Conservation (phyloP, 495 filamentous ascomycete species). For the Annulohypoxylon moriforme region DNA sequence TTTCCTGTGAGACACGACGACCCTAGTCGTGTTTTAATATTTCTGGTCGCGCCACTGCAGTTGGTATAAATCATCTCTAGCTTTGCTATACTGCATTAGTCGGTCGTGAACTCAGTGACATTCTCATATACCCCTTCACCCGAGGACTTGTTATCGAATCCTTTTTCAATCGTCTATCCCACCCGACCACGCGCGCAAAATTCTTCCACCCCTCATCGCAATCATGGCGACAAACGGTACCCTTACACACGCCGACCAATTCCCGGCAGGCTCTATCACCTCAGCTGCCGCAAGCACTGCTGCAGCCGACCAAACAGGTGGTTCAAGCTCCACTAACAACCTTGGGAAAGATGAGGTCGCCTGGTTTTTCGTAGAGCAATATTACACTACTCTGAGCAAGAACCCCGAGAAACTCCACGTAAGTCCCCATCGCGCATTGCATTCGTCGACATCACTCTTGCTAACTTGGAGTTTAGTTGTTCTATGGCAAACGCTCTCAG, state of each 20-base stretch:
- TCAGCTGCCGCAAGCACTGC: conserved; percentile 33
- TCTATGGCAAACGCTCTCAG: conserved; percentile 85
- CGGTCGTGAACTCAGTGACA: conserved; percentile 19
- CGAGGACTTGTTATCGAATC: conserved; percentile 17
- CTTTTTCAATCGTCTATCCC: conserved; percentile 13
- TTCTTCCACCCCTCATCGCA: conserved; percentile 41
- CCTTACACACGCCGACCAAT: conserved; percentile 53
- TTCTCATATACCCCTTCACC: conserved; percentile 12
- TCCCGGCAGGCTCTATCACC: conserved; percentile 43
- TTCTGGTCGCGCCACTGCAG: conserved; percentile 23
- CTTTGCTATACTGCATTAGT: conserved; percentile 20
- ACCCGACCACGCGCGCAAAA: conserved; percentile 38
- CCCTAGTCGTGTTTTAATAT: conserved; percentile 1
- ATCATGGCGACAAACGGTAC: conserved; percentile 64
- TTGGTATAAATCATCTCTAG: conserved; percentile 13
- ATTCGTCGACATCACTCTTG: not conserved
- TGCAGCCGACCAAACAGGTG: conserved; percentile 32
- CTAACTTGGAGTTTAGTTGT: conserved; percentile 62
- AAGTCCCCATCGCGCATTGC: conserved; percentile 49
- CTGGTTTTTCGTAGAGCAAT: conserved; percentile 99
- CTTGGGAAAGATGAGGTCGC: conserved; percentile 87
- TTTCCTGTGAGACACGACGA: conserved; percentile 17
- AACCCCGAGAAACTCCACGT: conserved; percentile 92
- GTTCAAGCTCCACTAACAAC: conserved; percentile 41
- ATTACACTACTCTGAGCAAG: conserved; percentile 96